phyloP scores from a whole-genome alignment of 2,329 filamentous ascomycete species.

The Ophiostoma sp. region DNA sequence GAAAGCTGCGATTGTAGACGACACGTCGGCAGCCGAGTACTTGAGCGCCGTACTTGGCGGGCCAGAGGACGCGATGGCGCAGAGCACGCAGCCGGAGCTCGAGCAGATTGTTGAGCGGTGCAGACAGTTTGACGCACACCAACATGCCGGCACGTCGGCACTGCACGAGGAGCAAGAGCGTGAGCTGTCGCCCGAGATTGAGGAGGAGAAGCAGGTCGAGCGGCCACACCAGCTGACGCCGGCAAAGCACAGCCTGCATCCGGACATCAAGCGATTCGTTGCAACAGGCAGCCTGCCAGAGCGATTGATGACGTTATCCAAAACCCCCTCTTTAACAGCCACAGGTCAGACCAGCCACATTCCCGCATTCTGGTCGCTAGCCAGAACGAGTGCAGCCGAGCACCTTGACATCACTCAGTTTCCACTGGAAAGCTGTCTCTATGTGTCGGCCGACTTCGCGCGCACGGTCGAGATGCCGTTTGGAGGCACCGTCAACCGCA shows the following conservation, averaged over 20 bases:
- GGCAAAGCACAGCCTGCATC: constrained; percentile 39
- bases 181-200: constrained; percentile 59
- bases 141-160: constrained; percentile 27
- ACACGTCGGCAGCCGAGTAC: not conserved
- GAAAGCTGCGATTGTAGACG: not conserved
- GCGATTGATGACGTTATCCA: constrained; percentile 31
- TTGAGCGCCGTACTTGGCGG: not conserved
- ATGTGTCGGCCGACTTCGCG: constrained; percentile 48
- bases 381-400: constrained; percentile 37
- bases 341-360: constrained; percentile 12
- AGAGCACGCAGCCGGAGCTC: not conserved
- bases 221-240: constrained; percentile 40
- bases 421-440: constrained; percentile 33
- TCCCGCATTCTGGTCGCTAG: constrained; percentile 44
- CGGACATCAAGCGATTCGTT: constrained; percentile 40
- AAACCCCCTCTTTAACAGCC: not conserved
- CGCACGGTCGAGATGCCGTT: constrained; percentile 35
- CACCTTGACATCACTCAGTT: constrained; percentile 35
- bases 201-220: constrained; percentile 53
- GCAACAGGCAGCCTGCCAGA: constrained; percentile 32
- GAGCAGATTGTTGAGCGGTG: not conserved
- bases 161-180: constrained; percentile 64
- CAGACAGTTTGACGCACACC: not conserved
- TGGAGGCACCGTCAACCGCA: not conserved
- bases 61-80: not conserved